These are phyloP conservation scores for Pleurotus cornucopiae DNA, from an alignment of 768 basidiomycete genomes.

Conservation along the genomic window DNA sequence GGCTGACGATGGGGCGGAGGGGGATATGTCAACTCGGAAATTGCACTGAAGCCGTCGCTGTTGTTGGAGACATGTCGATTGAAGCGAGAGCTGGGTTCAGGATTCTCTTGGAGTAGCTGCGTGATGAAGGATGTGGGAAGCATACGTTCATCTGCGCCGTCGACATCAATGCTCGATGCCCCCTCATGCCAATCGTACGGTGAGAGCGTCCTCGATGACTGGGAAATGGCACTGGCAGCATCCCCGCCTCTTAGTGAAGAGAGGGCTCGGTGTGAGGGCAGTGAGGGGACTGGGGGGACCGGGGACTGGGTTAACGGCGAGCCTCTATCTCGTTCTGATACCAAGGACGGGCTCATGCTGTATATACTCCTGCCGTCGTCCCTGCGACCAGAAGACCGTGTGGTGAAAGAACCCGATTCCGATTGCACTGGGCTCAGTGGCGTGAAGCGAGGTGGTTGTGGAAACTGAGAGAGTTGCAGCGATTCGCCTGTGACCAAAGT, in stretches of 20 bases:
- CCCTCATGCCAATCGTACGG: slow-evolving; percentile 61
- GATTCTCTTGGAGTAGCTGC: slow-evolving; percentile 44
- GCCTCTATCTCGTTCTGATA: slow-evolving; percentile 13
- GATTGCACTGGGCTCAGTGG: slow-evolving; percentile 36
- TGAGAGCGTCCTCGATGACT: slow-evolving; percentile 23
- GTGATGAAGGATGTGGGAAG: slow-evolving; percentile 64
- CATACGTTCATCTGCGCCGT: slow-evolving; percentile 52
- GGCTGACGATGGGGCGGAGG: slow-evolving; percentile 22
- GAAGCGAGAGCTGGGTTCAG: slow-evolving; percentile 17
- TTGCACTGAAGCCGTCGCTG: slow-evolving; percentile 43
- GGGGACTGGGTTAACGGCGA: slow-evolving; percentile 8
- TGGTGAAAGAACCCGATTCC: slow-evolving; percentile 20
- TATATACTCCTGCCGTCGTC: slow-evolving; percentile 14
- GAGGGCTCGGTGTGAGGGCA: slow-evolving; percentile 2
- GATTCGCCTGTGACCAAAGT: slow-evolving; percentile 25
- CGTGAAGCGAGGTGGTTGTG: slow-evolving; percentile 45
- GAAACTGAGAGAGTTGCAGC: slow-evolving; percentile 45
- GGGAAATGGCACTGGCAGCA: slow-evolving; percentile 11
- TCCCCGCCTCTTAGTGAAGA: not conserved
- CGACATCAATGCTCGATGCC: slow-evolving; percentile 51
- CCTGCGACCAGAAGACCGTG: slow-evolving; percentile 16
- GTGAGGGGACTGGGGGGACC: slow-evolving; percentile 12
- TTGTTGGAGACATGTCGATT: slow-evolving; percentile 26
- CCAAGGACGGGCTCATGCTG: slow-evolving; percentile 18
- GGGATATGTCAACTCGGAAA: slow-evolving; percentile 55